Conservation (phyloP, 202 grass and related monocot genomes). For the Zoysia matrella region DNA sequence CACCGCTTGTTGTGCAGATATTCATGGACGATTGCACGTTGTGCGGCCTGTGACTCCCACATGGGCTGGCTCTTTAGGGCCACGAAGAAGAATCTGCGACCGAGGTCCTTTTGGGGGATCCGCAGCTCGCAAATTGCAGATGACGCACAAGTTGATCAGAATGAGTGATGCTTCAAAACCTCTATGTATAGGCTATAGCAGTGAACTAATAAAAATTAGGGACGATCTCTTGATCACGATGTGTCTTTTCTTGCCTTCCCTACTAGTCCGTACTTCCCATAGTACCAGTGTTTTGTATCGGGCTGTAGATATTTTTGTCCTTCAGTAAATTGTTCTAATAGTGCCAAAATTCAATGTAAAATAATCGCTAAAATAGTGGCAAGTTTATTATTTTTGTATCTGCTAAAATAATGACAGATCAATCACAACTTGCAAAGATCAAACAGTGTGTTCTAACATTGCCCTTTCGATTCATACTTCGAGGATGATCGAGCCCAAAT, state of each 20-base stretch:
- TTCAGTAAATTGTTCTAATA: too few species aligned
- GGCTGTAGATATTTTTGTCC: background rate
- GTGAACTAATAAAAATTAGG: background rate
- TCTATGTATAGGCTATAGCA: background rate
- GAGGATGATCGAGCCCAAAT: too few species aligned
- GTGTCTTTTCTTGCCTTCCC: background rate
- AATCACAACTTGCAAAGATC: too few species aligned
- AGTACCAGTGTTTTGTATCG: background rate
- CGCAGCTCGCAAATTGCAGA: slow-evolving; percentile 80
- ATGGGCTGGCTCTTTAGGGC: slow-evolving; percentile 86
- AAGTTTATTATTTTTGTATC: too few species aligned
- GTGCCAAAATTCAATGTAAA: background rate
- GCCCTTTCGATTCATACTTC: too few species aligned
- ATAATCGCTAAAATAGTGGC: too few species aligned
- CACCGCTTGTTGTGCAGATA: slow-evolving; percentile 51
- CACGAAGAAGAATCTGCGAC: slow-evolving; percentile 71
- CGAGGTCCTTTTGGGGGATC: slow-evolving; percentile 88
- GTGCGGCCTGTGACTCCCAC: slow-evolving; percentile 51
- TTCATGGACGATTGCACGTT: slow-evolving; percentile 72
- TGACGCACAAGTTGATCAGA: slow-evolving; percentile 45
- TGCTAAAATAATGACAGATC: too few species aligned
- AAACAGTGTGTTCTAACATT: too few species aligned
- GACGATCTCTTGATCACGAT: background rate
- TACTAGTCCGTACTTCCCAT: background rate
- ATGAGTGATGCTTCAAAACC: slow-evolving; percentile 41